A percentile compares a stretch with the other conserved stretches of the same genome.
Conservation (phyloP, 2,329 filamentous ascomycete genomes). For the Phialocephala sp. region DNA sequence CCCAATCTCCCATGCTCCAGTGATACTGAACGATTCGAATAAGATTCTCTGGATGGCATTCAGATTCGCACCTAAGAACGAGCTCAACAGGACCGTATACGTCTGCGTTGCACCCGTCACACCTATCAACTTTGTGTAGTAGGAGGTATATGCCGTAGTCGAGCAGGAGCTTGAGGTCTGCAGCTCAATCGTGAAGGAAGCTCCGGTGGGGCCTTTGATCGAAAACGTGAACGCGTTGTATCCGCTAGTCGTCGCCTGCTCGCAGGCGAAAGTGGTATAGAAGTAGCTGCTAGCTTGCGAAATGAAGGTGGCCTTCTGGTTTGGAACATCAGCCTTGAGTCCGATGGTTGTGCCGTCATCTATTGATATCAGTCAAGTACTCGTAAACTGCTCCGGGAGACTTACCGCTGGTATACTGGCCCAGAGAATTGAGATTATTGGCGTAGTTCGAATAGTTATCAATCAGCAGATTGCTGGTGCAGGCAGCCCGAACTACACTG, state of each 20-base stretch:
- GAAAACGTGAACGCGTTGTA: conserved; percentile 56
- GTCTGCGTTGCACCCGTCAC: conserved; percentile 57
- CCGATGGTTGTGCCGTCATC: conserved; percentile 57
- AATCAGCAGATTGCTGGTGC: conserved; percentile 39
- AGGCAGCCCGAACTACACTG: conserved; percentile 32
- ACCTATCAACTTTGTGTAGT: conserved; percentile 50
- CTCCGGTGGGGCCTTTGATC: conserved; percentile 51
- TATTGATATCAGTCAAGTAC: conserved; percentile 35
- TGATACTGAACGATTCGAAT: conserved; percentile 47
- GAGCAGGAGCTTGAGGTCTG: conserved; percentile 54
- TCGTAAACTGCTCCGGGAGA: not conserved
- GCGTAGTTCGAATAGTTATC: conserved; percentile 43
- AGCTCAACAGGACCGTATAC: conserved; percentile 55
- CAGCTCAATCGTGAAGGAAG: conserved; percentile 51
- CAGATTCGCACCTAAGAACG: conserved; percentile 55
- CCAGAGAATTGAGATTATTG: conserved; percentile 44
- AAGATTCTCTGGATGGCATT: conserved; percentile 54
- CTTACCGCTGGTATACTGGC: conserved; percentile 47
- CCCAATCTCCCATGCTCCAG: conserved; percentile 54
- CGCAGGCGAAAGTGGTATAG: conserved; percentile 58
- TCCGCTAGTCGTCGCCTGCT: conserved; percentile 50
- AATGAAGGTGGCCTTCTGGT: conserved; percentile 55
- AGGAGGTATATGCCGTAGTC: conserved; percentile 49
- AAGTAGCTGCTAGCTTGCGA: conserved; percentile 56
- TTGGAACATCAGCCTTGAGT: conserved; percentile 46